Evolutionary conservation across 805 yeast genomes (phyloP).

Genomic region (Lipomyces mesembrius): DNA sequence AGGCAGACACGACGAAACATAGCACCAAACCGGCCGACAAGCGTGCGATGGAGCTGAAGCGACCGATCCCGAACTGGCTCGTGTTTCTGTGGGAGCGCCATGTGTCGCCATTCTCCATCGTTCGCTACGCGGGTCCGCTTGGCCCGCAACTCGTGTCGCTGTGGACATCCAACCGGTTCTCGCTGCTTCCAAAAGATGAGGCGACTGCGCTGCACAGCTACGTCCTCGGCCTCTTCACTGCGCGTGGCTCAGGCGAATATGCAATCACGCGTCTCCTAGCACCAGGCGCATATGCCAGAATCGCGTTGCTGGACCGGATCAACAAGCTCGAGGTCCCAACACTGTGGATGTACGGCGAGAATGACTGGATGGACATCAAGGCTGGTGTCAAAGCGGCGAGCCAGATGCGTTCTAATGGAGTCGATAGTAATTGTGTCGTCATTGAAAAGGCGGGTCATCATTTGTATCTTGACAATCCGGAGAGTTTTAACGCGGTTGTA

Average conservation of each 20-base stretch:
- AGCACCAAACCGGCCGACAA: slow-evolving; percentile 23
- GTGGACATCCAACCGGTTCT: slow-evolving; percentile 85
- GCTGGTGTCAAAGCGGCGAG: slow-evolving; percentile 49
- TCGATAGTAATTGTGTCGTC: slow-evolving; percentile 41
- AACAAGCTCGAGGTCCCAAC: slow-evolving; percentile 62
- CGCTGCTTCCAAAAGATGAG: slow-evolving; percentile 55
- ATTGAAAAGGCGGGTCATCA: slow-evolving; percentile 73
- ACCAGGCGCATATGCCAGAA: slow-evolving; percentile 89
- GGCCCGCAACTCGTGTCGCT: slow-evolving; percentile 87
- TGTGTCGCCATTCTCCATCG: slow-evolving; percentile 81
- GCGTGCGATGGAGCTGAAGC: slow-evolving; percentile 43
- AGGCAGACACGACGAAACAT: slow-evolving; percentile 29
- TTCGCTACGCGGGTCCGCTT: slow-evolving; percentile 74
- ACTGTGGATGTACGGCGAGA: slow-evolving; percentile 83
- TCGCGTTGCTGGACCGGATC: slow-evolving; percentile 64
- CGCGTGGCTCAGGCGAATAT: slow-evolving; percentile 92
- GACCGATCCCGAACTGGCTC: slow-evolving; percentile 74
- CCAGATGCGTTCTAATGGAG: slow-evolving; percentile 36
- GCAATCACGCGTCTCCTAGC: slow-evolving; percentile 80
- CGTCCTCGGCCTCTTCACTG: slow-evolving; percentile 81
- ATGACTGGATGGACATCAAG: slow-evolving; percentile 66
- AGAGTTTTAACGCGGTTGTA: slow-evolving; percentile 52
- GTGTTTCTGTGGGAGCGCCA: slow-evolving; percentile 81
- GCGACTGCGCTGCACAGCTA: slow-evolving; percentile 69
- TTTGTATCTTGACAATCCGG: slow-evolving; percentile 65